A percentile compares a stretch with the other conserved stretches of the same genome.
phyloP scores from a whole-genome alignment of 805 yeast species.

The Candida broadrunensis region DNA sequence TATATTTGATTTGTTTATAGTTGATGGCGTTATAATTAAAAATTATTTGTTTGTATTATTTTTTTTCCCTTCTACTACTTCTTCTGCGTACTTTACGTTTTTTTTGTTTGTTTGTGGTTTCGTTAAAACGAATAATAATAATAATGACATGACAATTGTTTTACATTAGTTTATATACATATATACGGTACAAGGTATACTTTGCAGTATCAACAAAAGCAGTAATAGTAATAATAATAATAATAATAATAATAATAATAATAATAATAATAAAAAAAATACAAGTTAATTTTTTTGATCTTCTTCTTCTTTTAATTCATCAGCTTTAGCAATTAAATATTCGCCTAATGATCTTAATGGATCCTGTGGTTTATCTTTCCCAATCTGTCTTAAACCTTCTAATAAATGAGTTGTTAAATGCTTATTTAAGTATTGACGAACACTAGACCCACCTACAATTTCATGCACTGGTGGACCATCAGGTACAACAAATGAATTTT shows the following conservation, averaged over 20 bases:
- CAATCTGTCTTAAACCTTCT: slow-evolving; percentile 59
- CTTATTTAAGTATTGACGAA: slow-evolving; percentile 65
- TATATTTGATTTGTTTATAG: background rate
- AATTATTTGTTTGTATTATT: too few species aligned
- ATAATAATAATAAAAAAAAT: too few species aligned
- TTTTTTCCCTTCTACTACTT: too few species aligned
- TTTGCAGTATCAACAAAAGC: too few species aligned
- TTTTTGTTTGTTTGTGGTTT: too few species aligned
- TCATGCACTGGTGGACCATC: slow-evolving; percentile 37
- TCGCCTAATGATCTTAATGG: slow-evolving; percentile 56
- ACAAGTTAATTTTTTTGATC: background rate
- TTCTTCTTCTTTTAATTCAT: slow-evolving; percentile 6
- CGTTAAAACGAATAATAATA: too few species aligned
- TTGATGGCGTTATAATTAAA: slow-evolving; percentile 4
- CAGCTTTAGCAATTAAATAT: slow-evolving; percentile 37
- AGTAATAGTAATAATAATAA: too few species aligned
- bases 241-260: too few species aligned
- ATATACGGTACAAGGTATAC: too few species aligned
- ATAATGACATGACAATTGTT: too few species aligned
- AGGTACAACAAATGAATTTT: background rate
- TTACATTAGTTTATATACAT: too few species aligned
- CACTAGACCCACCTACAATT: slow-evolving; percentile 68
- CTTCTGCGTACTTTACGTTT: too few species aligned
- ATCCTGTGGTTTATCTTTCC: slow-evolving; percentile 50
- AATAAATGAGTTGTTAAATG: slow-evolving; percentile 61